These are phyloP conservation scores for Camellia granthamiana DNA, from an alignment of 148 eudicot genomes.

Conservation along the genomic window DNA sequence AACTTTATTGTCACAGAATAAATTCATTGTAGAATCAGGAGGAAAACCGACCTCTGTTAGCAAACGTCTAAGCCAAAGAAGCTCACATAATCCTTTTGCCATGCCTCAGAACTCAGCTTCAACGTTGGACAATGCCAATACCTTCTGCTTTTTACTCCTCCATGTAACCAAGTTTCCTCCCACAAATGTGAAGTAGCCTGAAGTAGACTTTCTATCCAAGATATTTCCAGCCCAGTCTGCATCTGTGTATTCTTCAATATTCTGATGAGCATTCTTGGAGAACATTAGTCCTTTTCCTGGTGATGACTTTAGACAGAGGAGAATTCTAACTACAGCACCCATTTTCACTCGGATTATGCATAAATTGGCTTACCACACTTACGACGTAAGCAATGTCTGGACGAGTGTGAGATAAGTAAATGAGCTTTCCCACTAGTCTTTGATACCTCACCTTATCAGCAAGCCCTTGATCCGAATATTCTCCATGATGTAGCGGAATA, in stretches of 20 bases:
- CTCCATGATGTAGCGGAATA: background rate
- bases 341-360: background rate
- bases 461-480: background rate
- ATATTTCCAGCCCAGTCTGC: background rate
- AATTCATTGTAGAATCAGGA: background rate
- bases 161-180: background rate
- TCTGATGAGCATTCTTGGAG: background rate
- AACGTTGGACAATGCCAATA: background rate
- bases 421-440: background rate
- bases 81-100: constrained; percentile 2
- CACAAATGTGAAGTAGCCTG: background rate
- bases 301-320: background rate
- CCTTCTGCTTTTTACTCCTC: background rate
- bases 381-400: constrained; percentile 8
- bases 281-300: constrained; percentile 8
- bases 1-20: background rate
- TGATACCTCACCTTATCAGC: constrained; percentile 3
- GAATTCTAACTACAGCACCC: background rate
- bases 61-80: constrained; percentile 2
- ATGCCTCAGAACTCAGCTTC: constrained; percentile 8
- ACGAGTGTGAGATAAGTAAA: background rate
- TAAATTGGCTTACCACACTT: background rate
- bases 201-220: background rate
- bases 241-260: background rate
- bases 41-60: background rate